phyloP scores from a whole-genome alignment of 371 early-diverging fungal genomes.

The Mucor irregularis region DNA sequence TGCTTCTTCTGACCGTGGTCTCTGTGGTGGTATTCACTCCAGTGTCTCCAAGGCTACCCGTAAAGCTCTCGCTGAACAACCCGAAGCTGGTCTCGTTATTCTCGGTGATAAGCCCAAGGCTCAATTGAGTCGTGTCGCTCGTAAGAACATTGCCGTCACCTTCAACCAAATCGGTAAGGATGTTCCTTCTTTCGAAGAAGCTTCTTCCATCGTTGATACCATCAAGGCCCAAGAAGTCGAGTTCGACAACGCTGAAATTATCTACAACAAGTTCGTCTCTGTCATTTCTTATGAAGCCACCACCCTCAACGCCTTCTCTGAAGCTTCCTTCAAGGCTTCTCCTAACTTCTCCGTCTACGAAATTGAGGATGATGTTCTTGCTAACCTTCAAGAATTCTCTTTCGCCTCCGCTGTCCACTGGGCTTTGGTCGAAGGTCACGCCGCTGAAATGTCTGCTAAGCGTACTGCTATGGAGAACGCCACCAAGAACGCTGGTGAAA shows the following conservation, averaged over 20 bases:
- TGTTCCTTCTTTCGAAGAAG: constrained; percentile 89
- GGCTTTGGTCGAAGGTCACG: constrained; percentile 96
- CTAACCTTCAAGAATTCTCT: constrained; percentile 91
- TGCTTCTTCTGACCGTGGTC: constrained; percentile 95
- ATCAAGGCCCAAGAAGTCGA: constrained; percentile 67
- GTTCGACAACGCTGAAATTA: constrained; percentile 76
- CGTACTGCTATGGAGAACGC: constrained; percentile 99
- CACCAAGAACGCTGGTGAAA: constrained; percentile 97
- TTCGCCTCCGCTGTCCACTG: constrained; percentile 93
- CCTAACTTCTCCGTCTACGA: constrained; percentile 92
- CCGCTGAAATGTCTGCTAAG: constrained; percentile 96
- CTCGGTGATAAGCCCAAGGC: constrained; percentile 95
- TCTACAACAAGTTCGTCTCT: constrained; percentile 94
- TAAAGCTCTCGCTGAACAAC: constrained; percentile 55
- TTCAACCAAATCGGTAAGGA: constrained; percentile 94
- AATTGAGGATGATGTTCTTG: constrained; percentile 84
- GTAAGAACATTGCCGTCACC: constrained; percentile 71
- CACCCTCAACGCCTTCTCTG: constrained; percentile 65
- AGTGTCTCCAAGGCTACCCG: constrained; percentile 89
- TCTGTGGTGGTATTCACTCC: constrained; percentile 98
- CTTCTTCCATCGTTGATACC: constrained; percentile 79
- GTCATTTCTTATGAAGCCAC: constrained; percentile 93
- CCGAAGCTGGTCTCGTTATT: constrained; percentile 65
- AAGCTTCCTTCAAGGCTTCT: constrained; percentile 74
- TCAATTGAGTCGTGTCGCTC: constrained; percentile 80